phyloP scores from a whole-genome alignment of 129 eudicot genomes.

The Escallonia rubra region DNA sequence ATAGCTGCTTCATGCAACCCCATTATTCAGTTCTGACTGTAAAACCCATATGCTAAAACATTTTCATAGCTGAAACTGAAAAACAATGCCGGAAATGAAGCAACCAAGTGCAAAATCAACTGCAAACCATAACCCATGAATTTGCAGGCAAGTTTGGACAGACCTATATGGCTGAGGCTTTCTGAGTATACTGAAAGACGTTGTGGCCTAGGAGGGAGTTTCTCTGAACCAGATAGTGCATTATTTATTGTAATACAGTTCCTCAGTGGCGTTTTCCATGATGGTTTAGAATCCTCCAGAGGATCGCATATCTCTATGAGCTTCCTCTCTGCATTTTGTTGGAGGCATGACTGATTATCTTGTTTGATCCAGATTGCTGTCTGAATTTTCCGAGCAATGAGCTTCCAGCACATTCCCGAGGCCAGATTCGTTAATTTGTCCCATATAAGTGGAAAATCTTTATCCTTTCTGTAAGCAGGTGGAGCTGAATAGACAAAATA shows the following conservation, averaged over 20 bases:
- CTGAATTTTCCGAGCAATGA: conserved; percentile 79
- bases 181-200: conserved; percentile 70
- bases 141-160: conserved; percentile 8
- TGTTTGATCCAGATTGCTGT: conserved; percentile 91
- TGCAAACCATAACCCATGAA: neutral
- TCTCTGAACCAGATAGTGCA: conserved; percentile 27
- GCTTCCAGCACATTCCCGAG: conserved; percentile 92
- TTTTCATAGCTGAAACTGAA: no score
- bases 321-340: conserved; percentile 50
- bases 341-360: conserved; percentile 56
- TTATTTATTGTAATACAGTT: conserved; percentile 44
- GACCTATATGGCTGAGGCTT: conserved; percentile 58
- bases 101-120: neutral
- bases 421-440: conserved; percentile 68
- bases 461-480: conserved; percentile 94
- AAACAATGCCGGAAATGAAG: no score
- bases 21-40: neutral
- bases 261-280: conserved; percentile 76
- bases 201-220: conserved; percentile 81
- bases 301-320: conserved; percentile 66
- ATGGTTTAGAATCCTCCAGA: conserved; percentile 34
- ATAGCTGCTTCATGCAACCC: neutral
- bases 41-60: neutral
- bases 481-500: conserved; percentile 95
- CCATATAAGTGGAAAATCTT: conserved; percentile 87